These are phyloP conservation scores for Colletotrichum simmondsii DNA, from an alignment of 2,329 filamentous ascomycete genomes.

Conservation along the genomic window DNA sequence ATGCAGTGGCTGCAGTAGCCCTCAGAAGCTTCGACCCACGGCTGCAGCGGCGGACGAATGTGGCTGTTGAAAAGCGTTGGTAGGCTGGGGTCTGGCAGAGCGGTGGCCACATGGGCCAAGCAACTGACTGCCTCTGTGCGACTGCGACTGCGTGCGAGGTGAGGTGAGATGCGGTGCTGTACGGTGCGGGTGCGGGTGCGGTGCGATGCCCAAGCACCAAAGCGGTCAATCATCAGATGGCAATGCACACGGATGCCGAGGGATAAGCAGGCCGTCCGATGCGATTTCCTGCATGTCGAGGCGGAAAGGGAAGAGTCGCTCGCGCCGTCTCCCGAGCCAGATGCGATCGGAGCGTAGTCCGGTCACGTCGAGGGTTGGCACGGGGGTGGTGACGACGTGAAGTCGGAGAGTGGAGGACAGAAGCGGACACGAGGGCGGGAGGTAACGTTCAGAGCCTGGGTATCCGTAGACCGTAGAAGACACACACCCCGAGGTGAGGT, in stretches of 20 bases:
- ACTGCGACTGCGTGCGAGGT: background rate
- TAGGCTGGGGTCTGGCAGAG: conserved; percentile 10
- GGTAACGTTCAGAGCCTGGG: background rate
- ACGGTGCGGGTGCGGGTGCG: background rate
- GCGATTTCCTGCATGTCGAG: conserved; percentile 22
- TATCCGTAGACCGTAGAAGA: background rate
- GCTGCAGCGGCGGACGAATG: conserved; percentile 33
- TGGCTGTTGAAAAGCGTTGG: conserved; percentile 27
- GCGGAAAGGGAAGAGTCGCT: conserved; percentile 23
- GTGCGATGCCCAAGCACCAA: background rate
- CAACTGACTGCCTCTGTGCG: background rate
- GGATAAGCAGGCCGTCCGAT: conserved; percentile 10
- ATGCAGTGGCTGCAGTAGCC: conserved; percentile 28
- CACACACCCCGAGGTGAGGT: background rate
- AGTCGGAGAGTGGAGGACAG: conserved; percentile 15
- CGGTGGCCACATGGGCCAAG: conserved; percentile 28
- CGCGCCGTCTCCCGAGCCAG: conserved; percentile 27
- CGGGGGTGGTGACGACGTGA: background rate
- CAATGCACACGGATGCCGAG: conserved; percentile 13
- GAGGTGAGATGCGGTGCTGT: background rate
- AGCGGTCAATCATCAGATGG: conserved; percentile 10
- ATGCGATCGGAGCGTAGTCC: conserved; percentile 34
- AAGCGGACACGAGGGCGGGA: conserved; percentile 20
- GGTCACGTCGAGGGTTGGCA: conserved; percentile 4
- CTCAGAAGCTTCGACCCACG: conserved; percentile 31